Base-by-base conservation (phyloP, 1,284 basidiomycete genomes). In the Porogramme epimiltina region DNA sequence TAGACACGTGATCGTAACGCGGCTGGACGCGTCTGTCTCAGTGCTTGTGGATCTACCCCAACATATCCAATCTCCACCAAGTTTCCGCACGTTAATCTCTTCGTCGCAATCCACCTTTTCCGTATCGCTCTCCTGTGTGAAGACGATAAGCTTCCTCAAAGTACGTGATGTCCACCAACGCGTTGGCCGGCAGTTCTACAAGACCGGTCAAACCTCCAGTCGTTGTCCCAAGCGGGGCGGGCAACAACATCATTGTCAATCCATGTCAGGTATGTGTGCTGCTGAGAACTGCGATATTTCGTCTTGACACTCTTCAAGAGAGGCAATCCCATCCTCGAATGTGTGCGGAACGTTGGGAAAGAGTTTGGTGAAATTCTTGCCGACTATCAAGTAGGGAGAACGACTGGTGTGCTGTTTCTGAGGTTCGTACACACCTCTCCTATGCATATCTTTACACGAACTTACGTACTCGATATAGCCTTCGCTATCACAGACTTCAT, bases 321-420 rank as follows among this genome's bases (percentile, higher is more conserved):
- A 59, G 84, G 91, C 16, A 99, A 99, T 63, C 93, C 93, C 0
- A 73, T 98, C 8, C 79, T 98, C 8, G 84, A 89, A 56, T 81
- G 82, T 55, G 90, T 99, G 47, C 82, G 87, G 54, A 92, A 93
- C 69, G 88, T 98, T 1, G 85, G 90, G 0, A 96, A 95, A 73
- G 95, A 99, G 70, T 97, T 93, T 63, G 91, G 92, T 0, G 95
- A 99, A 65, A 95, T 99, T 49, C 78, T 91, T 3, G 87, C 90
- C 3, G 97, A 99, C 68, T 98, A 92, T 68, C 93, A 96, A 69
- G 93, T 97, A n/a, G 95, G 95, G 19, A 79, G 87, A n/a, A 96
- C 94, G 23, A 93, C 93, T 5, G 91, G 94, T n/a, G 88, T 95
- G 3, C 72, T 98, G 24, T 98, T 89, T 65, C 78, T 98, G 43